Conservation (phyloP, 768 basidiomycete species). For the Kwoniella botswanensis region DNA sequence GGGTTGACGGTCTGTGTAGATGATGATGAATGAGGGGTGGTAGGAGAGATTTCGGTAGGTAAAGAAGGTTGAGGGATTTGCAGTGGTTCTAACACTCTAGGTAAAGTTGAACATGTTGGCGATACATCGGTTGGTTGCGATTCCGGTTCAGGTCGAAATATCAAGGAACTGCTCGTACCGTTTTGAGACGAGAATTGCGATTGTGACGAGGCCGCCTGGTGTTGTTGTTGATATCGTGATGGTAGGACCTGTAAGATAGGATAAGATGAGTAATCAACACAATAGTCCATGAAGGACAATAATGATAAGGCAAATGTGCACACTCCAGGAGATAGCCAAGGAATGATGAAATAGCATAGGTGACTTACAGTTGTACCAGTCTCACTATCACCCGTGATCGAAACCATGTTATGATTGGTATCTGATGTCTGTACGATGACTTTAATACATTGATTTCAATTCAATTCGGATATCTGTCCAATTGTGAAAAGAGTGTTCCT, state of each 20-base stretch:
- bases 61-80: conserved; percentile 11
- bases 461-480: neutral
- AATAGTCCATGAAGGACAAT: neutral
- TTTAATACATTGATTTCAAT: neutral
- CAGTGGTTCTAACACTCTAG: conserved; percentile 18
- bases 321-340: neutral
- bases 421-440: neutral
- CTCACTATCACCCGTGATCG: neutral
- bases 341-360: neutral
- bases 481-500: neutral
- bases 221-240: neutral
- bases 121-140: conserved; percentile 6
- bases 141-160: conserved; percentile 16
- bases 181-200: conserved; percentile 9
- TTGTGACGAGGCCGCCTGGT: conserved; percentile 17
- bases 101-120: conserved; percentile 17
- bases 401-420: conserved; percentile 1
- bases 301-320: too few relatives aligned
- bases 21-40: neutral
- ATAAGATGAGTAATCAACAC: neutral
- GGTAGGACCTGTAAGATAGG: neutral
- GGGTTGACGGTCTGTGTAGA: neutral
- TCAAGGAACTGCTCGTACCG: neutral
- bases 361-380: neutral
- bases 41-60: neutral